phyloP scores from a whole-genome alignment of 1,284 basidiomycete genomes.

The Melanopsichium pennsylvanicum region DNA sequence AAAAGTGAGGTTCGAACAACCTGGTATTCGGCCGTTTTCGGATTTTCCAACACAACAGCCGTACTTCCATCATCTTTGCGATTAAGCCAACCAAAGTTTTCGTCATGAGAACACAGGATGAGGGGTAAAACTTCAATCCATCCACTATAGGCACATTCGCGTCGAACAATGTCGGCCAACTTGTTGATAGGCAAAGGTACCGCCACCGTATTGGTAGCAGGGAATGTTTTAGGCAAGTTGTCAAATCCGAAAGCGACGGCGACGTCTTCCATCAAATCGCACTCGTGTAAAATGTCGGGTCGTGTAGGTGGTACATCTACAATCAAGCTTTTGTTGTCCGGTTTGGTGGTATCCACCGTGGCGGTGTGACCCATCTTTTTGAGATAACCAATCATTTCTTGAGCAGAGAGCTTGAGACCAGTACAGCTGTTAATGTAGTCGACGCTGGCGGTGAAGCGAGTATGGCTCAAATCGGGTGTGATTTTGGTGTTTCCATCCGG shows the following conservation, averaged over 20 bases:
- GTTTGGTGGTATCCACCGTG: slow-evolving; percentile 17
- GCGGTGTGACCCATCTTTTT: slow-evolving; percentile 73
- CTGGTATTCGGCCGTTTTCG: slow-evolving; percentile 97
- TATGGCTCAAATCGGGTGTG: slow-evolving; percentile 81
- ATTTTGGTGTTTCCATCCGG: slow-evolving; percentile 74
- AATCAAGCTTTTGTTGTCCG: slow-evolving; percentile 73
- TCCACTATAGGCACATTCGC: slow-evolving; percentile 90
- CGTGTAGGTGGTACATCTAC: slow-evolving; percentile 88
- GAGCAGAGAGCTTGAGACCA: slow-evolving; percentile 76
- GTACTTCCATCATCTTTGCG: slow-evolving; percentile 79
- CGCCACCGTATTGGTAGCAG: slow-evolving; percentile 92
- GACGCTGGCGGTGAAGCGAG: slow-evolving; percentile 77
- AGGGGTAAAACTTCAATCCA: slow-evolving; percentile 95
- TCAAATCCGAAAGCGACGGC: slow-evolving; percentile 99
- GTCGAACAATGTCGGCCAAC: slow-evolving; percentile 84
- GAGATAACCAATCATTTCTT: slow-evolving; percentile 75
- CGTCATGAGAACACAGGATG: slow-evolving; percentile 97
- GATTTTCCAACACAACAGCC: slow-evolving; percentile 92
- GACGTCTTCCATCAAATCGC: slow-evolving; percentile 97
- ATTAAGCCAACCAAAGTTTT: slow-evolving; percentile 94
- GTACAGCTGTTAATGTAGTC: slow-evolving; percentile 97
- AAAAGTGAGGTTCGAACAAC: slow-evolving; percentile 94
- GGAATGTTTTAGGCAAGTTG: slow-evolving; percentile 90
- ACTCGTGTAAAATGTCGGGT: slow-evolving; percentile 96
- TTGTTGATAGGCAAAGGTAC: slow-evolving; percentile 90